Base-by-base conservation (phyloP, 176 grass and related monocot species). In the Canna indica region DNA sequence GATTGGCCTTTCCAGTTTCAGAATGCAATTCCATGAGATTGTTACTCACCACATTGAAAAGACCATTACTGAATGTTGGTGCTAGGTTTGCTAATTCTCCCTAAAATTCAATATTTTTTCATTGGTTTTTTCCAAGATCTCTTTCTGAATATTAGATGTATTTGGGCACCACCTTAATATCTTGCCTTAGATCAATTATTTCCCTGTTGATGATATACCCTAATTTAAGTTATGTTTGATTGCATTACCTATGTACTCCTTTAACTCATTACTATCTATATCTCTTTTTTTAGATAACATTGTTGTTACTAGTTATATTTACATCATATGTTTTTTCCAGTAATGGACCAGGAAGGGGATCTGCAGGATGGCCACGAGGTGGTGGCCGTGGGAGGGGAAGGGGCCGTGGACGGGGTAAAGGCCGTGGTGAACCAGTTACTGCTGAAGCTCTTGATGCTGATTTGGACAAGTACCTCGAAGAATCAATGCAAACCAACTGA, bases 381-480 rank as follows among this genome's bases (percentile, higher is more conserved):
- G 88, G 76, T 52, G 75, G 82, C 47, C 63, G 83, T 50, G 83
- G 83, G 73, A 84, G 82, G 47, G 77, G 82, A 17, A 85, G 86
- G 64, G 81, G 78, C 46, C 79, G 82, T 78, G 84, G 84, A 27
- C 68, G 59, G 47, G 79, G 87, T 33, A 94, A 86, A 87, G 88
- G 79, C 17, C 56, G 72, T 26, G 68, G 54, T 71, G 75, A 83
- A 73, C 82, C 86, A 57, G 72, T 53, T 75, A 90, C 90, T 44
- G 82, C 86, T 65, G 87, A 88, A 73, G 78, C 90, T 63, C 95
- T 99, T n/a, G 95, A 99, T 87, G 87, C 90, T 68, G 95, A 99
- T 31, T 81, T 99, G 89, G 95, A 99, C 75, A 99, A 93, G 47
- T 99, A 99, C 68, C 90, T 94, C 64, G 79, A 82, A 11, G 76